Conservation (phyloP, 805 yeast genomes). For the Hanseniaspora valbyensis region DNA sequence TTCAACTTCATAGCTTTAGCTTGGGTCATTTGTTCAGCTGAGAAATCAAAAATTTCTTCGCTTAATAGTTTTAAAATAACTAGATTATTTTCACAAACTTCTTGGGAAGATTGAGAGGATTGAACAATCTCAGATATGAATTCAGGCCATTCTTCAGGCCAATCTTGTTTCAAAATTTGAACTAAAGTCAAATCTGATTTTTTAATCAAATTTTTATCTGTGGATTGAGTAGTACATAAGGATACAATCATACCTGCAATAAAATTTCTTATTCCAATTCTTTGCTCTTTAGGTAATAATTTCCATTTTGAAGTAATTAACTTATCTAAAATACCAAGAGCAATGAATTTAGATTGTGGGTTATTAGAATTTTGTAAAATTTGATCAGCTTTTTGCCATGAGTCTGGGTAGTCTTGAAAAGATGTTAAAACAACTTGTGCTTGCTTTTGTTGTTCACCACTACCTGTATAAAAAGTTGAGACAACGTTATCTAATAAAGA, state of each 20-base stretch:
- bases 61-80: constrained; percentile 74
- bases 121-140: constrained; percentile 87
- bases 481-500: constrained; percentile 72
- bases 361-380: constrained; percentile 68
- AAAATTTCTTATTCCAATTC: constrained; percentile 87
- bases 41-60: constrained; percentile 91
- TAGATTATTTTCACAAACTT: constrained; percentile 97
- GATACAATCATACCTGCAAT: constrained; percentile 87
- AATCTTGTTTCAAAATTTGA: constrained; percentile 89
- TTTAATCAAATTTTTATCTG: constrained; percentile 73
- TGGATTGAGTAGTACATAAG: constrained; percentile 57
- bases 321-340: constrained; percentile 78
- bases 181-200: constrained; percentile 91
- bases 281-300: constrained; percentile 74
- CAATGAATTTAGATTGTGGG: constrained; percentile 86
- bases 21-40: constrained; percentile 94
- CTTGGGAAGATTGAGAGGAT: constrained; percentile 72
- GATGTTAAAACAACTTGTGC: constrained; percentile 64
- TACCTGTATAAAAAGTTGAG: constrained; percentile 68
- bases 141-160: constrained; percentile 99
- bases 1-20: constrained; percentile 81
- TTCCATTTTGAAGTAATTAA: constrained; percentile 91
- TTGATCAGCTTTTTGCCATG: constrained; percentile 90
- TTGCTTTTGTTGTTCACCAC: constrained; percentile 52
- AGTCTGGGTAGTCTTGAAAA: constrained; percentile 88